These are phyloP conservation scores for Gracilaria domingensis DNA, from an alignment of 23 red algal species.

Conservation along the genomic window DNA sequence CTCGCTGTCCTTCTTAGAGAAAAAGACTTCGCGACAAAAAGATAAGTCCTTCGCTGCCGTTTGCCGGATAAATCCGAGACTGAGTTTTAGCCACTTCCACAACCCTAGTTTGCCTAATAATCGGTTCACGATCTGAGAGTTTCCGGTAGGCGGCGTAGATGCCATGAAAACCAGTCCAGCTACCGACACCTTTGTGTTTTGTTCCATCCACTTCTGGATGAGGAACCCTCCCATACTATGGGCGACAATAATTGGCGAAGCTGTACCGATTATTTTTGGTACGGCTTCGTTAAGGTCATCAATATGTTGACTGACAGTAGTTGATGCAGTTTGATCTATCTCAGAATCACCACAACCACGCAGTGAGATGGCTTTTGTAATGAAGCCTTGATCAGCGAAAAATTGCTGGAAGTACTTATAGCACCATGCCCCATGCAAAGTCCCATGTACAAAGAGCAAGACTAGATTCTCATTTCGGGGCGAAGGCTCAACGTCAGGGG, in stretches of 20 bases:
- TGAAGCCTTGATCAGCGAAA: slow-evolving; percentile 44
- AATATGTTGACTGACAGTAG: slow-evolving; percentile 38
- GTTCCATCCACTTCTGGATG: slow-evolving; percentile 48
- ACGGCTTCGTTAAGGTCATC: slow-evolving; percentile 44
- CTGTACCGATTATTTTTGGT: background rate
- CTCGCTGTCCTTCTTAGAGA: slow-evolving; percentile 31
- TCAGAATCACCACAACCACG: slow-evolving; percentile 35
- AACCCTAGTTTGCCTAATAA: slow-evolving; percentile 35
- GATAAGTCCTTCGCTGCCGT: slow-evolving; percentile 18
- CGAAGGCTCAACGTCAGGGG: background rate
- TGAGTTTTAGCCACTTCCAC: slow-evolving; percentile 21
- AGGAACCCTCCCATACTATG: slow-evolving; percentile 63
- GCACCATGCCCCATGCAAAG: slow-evolving; percentile 68
- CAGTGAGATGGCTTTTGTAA: slow-evolving; percentile 48
- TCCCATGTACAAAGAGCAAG: slow-evolving; percentile 62
- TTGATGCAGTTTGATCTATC: slow-evolving; percentile 1
- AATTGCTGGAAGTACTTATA: slow-evolving; percentile 53
- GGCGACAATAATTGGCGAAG: slow-evolving; percentile 40
- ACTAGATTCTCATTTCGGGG: slow-evolving; percentile 1
- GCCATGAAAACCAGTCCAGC: slow-evolving; percentile 48
- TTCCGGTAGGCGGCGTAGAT: slow-evolving; percentile 51
- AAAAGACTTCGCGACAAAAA: slow-evolving; percentile 64
- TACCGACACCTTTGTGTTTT: background rate
- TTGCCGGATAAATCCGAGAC: slow-evolving; percentile 42
- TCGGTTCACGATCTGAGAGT: slow-evolving; percentile 31